A percentile compares a stretch with the other conserved stretches of the same genome.
Conservation (phyloP, 257 asterid genomes). For the Scutellaria minor region DNA sequence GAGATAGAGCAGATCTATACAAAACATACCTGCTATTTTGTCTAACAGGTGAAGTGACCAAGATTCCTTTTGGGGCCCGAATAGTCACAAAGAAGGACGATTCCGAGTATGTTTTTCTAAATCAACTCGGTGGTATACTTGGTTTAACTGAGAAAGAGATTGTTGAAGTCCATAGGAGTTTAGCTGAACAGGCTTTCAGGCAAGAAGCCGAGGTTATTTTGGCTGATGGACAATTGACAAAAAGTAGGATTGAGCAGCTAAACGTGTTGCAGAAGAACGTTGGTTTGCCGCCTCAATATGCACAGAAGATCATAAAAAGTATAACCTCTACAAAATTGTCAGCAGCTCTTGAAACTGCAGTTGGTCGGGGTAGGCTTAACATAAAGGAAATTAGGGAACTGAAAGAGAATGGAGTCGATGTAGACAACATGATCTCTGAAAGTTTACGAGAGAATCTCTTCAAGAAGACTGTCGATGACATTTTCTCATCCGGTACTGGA, state of each 20-base stretch:
- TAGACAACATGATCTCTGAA: conserved; percentile 75
- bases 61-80: conserved; percentile 78
- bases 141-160: conserved; percentile 81
- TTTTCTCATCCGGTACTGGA: conserved; percentile 95
- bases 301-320: conserved; percentile 78
- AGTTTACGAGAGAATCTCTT: conserved; percentile 82
- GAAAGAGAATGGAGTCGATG: conserved; percentile 80
- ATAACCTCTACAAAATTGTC: conserved; percentile 77
- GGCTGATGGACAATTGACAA: conserved; percentile 92
- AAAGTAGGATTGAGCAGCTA: conserved; percentile 76
- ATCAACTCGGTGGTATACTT: conserved; percentile 81
- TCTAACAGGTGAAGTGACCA: conserved; percentile 85
- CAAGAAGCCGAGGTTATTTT: conserved; percentile 92
- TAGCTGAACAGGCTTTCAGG: conserved; percentile 93
- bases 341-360: conserved; percentile 93
- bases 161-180: conserved; percentile 78
- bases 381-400: conserved; percentile 87
- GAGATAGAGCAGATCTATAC: conserved; percentile 87
- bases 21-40: conserved; percentile 86
- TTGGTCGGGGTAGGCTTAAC: conserved; percentile 86
- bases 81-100: conserved; percentile 82
- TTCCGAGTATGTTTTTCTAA: conserved; percentile 68
- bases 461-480: conserved; percentile 70
- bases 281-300: conserved; percentile 84
- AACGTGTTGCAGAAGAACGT: conserved; percentile 74